phyloP scores from a whole-genome alignment of 169 alveolate species.

The Plasmodium gonderi region DNA sequence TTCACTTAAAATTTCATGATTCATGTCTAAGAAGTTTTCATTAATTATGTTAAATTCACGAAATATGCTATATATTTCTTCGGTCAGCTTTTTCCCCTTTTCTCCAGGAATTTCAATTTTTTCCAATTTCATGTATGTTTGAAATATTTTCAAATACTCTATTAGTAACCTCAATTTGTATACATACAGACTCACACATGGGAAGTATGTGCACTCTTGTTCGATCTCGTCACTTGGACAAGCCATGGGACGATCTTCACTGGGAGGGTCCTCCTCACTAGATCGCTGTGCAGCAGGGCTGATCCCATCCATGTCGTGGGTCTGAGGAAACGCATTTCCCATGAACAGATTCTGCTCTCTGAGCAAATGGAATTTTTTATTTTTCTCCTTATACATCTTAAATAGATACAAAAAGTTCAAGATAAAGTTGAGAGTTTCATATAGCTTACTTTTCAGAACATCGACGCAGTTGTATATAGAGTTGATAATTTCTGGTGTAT shows the following conservation, averaged over 20 bases:
- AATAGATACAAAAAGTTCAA: slow-evolving; percentile 44
- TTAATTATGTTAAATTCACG: slow-evolving; percentile 39
- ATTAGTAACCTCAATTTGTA: slow-evolving; percentile 42
- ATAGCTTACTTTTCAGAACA: slow-evolving; percentile 34
- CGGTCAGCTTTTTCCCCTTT: slow-evolving; percentile 61
- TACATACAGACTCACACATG: slow-evolving; percentile 29
- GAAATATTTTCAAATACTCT: slow-evolving; percentile 48
- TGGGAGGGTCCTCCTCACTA: not conserved
- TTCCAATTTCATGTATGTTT: slow-evolving; percentile 70
- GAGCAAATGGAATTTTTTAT: slow-evolving; percentile 12
- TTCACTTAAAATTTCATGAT: slow-evolving; percentile 78
- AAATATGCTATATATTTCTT: slow-evolving; percentile 31
- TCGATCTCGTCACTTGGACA: slow-evolving; percentile 18
- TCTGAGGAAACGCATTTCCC: too few relatives aligned
- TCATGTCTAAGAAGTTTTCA: slow-evolving; percentile 64
- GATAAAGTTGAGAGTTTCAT: slow-evolving; percentile 37
- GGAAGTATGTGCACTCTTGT: slow-evolving; percentile 63
- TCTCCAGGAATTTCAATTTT: slow-evolving; percentile 73
- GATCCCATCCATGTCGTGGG: too few relatives aligned
- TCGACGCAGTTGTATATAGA: slow-evolving; percentile 67
- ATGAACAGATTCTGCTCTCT: too few relatives aligned
- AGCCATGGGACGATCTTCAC: not conserved
- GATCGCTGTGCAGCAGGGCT: too few relatives aligned
- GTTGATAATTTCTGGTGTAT: slow-evolving; percentile 63
- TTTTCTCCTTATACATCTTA: slow-evolving; percentile 26